Conservation (phyloP, 2,329 filamentous ascomycete species). For the Monilinia laxa region DNA sequence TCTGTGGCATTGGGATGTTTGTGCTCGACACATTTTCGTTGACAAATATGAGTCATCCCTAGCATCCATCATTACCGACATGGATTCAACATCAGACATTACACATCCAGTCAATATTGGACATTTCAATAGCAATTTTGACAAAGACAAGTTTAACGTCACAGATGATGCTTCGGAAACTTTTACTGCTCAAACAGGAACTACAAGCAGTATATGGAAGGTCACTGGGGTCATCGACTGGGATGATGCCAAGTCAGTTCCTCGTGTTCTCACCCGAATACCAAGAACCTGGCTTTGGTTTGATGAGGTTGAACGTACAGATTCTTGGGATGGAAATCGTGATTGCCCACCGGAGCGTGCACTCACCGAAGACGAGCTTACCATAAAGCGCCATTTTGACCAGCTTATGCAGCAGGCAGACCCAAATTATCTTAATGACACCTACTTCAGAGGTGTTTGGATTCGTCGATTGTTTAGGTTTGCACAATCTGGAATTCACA, state of each 20-base stretch:
- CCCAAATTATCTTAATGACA: not conserved
- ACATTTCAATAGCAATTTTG: too few species aligned
- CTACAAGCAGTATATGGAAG: not conserved
- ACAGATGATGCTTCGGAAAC: too few species aligned
- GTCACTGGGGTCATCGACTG: constrained; percentile 30
- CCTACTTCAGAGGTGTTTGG: constrained; percentile 7
- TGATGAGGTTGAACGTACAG: constrained; percentile 11
- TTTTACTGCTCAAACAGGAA: too few species aligned
- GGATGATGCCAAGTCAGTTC: constrained; percentile 28
- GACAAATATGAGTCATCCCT: not conserved
- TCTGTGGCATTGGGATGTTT: constrained; percentile 31
- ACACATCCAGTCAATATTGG: too few species aligned
- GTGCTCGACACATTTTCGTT: constrained; percentile 24
- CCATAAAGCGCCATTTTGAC: constrained; percentile 27
- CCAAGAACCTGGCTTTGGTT: constrained; percentile 30
- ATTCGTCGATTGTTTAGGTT: not conserved
- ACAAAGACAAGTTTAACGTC: too few species aligned
- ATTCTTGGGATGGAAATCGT: constrained; percentile 15
- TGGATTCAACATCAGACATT: not conserved
- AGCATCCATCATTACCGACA: too few species aligned
- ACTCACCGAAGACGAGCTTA: constrained; percentile 27
- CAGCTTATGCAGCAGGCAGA: constrained; percentile 5
- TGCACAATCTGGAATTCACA: not conserved
- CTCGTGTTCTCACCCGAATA: constrained; percentile 24
- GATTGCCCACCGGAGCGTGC: constrained; percentile 18